Base-by-base conservation (phyloP, 2,329 filamentous ascomycete genomes). In the Kalaharituber pfeilii region DNA sequence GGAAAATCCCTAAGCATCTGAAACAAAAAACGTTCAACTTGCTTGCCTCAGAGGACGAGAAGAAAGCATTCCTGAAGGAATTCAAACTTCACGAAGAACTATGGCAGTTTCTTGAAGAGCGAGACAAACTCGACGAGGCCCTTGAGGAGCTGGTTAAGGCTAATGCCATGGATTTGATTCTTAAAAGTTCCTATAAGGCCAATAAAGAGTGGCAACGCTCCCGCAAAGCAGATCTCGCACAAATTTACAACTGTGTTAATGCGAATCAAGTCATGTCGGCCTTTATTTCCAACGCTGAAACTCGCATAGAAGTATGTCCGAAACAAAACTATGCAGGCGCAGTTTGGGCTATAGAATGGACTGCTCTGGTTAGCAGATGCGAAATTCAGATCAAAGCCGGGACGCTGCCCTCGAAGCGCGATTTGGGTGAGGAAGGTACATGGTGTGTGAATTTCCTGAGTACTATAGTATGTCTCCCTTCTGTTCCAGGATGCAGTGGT, bases 21-120 rank as follows among this genome's bases (percentile, higher is more conserved):
- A 39, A 51, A 42, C 51, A 52, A 3, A 42, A 56, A 29, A 54
- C 55, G 1, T 36, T 49, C 5, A 44, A 52, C 15, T 45, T 52
- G n/a, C 51, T 59, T 33, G 50, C 39, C 20, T 47, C 51, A 18
- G 57, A 59, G 26, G n/a, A 20, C 0, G 57, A 59, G 29, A 57
- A 56, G 44, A 56, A 58, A 51, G 47, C 54, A 42, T 57, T 58
- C 4, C 20, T 39, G 8, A 39, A 39, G 33, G 33, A 39, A 39
- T 39, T 15, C 33, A 39, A 39, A 18, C 33, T 15, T 39, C 20
- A 15, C 5, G 33, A 39, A 13, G 33, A 39, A 18, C 33, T 39
- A 4, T 39, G 33, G 33, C 33, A 18, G 15, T 39, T 39, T 39
- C 8, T 39, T 15, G 1, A 39, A 39, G 33, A 39, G 33, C 33